A percentile compares a stretch with the other conserved stretches of the same genome.
Conservation (phyloP, 2,329 filamentous ascomycete species). For the Ophiostoma tasmaniense region DNA sequence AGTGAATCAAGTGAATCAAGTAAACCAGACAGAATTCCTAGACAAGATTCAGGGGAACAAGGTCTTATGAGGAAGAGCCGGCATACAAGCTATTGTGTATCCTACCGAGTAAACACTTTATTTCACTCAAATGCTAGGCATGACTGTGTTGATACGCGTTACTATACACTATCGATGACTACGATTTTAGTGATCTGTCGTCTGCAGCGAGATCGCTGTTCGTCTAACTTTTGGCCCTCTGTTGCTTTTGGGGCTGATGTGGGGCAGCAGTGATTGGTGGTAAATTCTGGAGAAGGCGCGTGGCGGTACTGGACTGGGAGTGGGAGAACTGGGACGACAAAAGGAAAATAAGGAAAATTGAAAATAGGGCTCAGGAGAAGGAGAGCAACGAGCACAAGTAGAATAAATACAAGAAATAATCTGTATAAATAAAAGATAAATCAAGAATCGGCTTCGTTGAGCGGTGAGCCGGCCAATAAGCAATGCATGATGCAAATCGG, state of each 20-base stretch:
- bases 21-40: neutral
- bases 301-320: neutral
- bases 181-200: neutral
- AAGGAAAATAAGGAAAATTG: neutral
- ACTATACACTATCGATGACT: neutral
- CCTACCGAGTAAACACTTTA: neutral
- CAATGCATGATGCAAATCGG: neutral
- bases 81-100: neutral
- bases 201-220: neutral
- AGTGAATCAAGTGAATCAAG: neutral
- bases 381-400: too few species aligned
- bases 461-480: neutral
- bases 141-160: neutral
- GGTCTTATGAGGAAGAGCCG: neutral
- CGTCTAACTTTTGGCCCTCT: too few species aligned
- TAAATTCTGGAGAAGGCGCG: neutral
- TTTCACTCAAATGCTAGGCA: too few species aligned
- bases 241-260: slow-evolving; percentile 1
- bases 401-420: neutral
- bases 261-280: neutral
- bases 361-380: neutral
- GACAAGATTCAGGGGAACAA: neutral
- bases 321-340: neutral
- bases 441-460: neutral
- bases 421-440: neutral